A percentile compares a stretch with the other conserved stretches of the same genome.
phyloP scores from a whole-genome alignment of 305 asterid species.

The Fraxinus floribunda region DNA sequence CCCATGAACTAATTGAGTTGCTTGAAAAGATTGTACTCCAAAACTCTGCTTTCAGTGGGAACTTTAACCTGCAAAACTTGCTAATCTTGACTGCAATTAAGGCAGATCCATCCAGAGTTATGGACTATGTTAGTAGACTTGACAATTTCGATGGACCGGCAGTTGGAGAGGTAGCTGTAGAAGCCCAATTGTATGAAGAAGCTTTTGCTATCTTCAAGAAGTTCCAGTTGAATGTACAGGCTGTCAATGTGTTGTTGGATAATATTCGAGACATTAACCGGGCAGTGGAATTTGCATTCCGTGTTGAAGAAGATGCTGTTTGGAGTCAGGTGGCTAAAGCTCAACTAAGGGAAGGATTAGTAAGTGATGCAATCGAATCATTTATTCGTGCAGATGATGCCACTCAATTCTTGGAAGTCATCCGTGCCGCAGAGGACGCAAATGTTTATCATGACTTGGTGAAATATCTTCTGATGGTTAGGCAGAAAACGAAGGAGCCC shows the following conservation, averaged over 20 bases:
- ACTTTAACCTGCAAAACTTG: conserved; percentile 92
- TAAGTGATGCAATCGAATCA: conserved; percentile 97
- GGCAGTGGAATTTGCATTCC: conserved; percentile 96
- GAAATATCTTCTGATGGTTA: conserved; percentile 92
- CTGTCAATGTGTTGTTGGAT: conserved; percentile 88
- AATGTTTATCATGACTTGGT: conserved; percentile 94
- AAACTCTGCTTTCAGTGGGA: conserved; percentile 97
- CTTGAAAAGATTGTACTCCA: conserved; percentile 98
- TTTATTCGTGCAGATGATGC: conserved; percentile 96
- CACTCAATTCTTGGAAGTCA: conserved; percentile 88
- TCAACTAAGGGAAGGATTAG: conserved; percentile 95
- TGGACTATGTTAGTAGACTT: conserved; percentile 94
- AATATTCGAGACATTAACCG: conserved; percentile 88
- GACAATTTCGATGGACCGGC: conserved; percentile 99
- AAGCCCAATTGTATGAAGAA: conserved; percentile 89
- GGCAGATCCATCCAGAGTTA: conserved; percentile 96
- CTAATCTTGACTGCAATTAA: conserved; percentile 93
- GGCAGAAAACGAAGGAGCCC: conserved; percentile 95
- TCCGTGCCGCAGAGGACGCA: conserved; percentile 78
- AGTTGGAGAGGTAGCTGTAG: conserved; percentile 98
- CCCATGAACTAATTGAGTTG: conserved; percentile 95
- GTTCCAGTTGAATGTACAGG: conserved; percentile 97
- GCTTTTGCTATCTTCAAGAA: conserved; percentile 95
- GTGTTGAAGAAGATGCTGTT: conserved; percentile 98
- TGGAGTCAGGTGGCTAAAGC: conserved; percentile 99